Evolutionary conservation across 225 moss, liverwort and hornwort species (phyloP).

Genomic region (Pseudisothecium myosuroides): DNA sequence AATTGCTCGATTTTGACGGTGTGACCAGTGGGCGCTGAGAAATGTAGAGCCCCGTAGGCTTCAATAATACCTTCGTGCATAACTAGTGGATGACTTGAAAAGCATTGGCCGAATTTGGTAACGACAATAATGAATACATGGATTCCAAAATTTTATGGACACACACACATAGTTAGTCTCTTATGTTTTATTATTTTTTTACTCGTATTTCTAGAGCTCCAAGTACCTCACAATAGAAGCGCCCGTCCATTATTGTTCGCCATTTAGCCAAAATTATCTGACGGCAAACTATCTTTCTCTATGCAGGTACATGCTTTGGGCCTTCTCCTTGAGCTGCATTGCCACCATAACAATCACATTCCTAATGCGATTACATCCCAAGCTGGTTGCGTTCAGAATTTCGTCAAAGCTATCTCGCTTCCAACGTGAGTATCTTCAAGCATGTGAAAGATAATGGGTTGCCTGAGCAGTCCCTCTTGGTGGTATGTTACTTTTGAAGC

Average conservation of each 20-base stretch:
- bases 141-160: not conserved
- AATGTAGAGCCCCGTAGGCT: not conserved
- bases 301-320: constrained; percentile 61
- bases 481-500: not conserved
- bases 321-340: constrained; percentile 64
- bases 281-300: not conserved
- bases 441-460: not conserved
- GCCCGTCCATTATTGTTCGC: not conserved
- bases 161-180: not conserved
- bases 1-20: not conserved
- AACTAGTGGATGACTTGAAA: not conserved
- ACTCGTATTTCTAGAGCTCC: not conserved
- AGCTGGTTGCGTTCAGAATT: constrained; percentile 40
- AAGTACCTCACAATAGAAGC: not conserved
- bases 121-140: not conserved
- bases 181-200: not conserved
- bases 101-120: not conserved
- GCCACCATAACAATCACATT: constrained; percentile 22
- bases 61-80: not conserved
- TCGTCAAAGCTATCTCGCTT: constrained; percentile 34
- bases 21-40: not conserved
- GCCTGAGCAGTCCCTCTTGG: not conserved
- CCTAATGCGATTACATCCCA: constrained; percentile 47
- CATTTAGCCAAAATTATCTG: not conserved
- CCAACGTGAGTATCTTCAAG: constrained; percentile 27